Percentiles rank a stretch among this genome's conserved stretches.
phyloP scores from a whole-genome alignment of 176 grass and related monocot genomes.

The Canna indica region DNA sequence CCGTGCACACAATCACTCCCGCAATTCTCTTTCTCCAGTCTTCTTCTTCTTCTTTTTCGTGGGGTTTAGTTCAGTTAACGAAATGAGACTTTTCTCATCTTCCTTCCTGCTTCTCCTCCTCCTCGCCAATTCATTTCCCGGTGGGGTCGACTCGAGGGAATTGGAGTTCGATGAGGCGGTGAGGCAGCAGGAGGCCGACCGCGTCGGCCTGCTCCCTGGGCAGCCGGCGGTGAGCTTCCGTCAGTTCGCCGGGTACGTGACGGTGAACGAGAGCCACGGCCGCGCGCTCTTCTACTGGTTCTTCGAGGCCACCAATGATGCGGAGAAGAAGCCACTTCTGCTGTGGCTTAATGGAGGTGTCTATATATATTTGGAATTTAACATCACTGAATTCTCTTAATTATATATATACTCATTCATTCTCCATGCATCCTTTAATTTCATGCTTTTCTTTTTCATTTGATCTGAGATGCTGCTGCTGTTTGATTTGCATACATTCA shows the following conservation, averaged over 20 bases:
- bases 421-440: background rate
- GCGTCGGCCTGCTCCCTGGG: constrained; percentile 56
- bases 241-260: constrained; percentile 93
- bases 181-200: constrained; percentile 62
- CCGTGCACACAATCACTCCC: too few species aligned
- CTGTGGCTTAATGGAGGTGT: constrained; percentile 31
- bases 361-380: background rate
- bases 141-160: background rate
- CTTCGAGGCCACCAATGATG: constrained; percentile 53
- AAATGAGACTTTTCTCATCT: constrained; percentile 11
- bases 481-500: background rate
- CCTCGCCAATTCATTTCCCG: background rate
- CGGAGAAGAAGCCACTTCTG: constrained; percentile 68
- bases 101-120: constrained; percentile 12
- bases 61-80: too few species aligned
- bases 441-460: background rate
- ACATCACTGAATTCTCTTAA: too few species aligned
- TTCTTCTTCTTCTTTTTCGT: too few species aligned
- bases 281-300: constrained; percentile 99
- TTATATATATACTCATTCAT: background rate
- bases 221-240: constrained; percentile 65
- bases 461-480: too few species aligned
- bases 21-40: too few species aligned
- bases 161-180: constrained; percentile 21
- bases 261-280: constrained; percentile 63